A percentile compares a stretch with the other conserved stretches of the same genome.
phyloP scores from a whole-genome alignment of 768 basidiomycete genomes.

The Hygrophorus russula region DNA sequence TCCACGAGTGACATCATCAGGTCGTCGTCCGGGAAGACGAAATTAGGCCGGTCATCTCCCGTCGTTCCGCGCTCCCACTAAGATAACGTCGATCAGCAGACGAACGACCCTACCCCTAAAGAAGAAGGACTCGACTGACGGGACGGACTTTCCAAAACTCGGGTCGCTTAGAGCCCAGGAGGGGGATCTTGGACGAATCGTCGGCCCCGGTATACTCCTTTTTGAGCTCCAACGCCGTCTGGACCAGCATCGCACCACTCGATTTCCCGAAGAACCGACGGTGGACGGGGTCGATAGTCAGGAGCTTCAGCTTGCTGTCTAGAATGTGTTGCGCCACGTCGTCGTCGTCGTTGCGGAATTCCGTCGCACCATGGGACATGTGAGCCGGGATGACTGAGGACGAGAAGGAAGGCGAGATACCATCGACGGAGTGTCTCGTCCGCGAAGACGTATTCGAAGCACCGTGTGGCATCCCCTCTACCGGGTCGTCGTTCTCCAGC shows the following conservation, averaged over 20 bases:
- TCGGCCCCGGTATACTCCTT: constrained; percentile 33
- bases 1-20: constrained; percentile 46
- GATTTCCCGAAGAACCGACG: constrained; percentile 40
- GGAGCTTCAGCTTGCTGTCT: constrained; percentile 20
- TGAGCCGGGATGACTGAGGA: background rate
- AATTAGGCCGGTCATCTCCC: constrained; percentile 16
- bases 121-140: constrained; percentile 18
- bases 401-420: too few species aligned
- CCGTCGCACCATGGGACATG: too few species aligned
- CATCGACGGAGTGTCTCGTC: too few species aligned
- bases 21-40: constrained; percentile 40
- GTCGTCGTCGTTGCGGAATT: constrained; percentile 18
- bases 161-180: constrained; percentile 22
- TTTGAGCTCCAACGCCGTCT: constrained; percentile 47
- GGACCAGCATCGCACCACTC: constrained; percentile 40
- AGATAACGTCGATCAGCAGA: background rate
- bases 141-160: constrained; percentile 41
- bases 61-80: constrained; percentile 23
- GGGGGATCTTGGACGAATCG: constrained; percentile 11
- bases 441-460: too few species aligned
- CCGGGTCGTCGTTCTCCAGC: too few species aligned
- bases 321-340: constrained; percentile 17
- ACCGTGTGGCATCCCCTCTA: too few species aligned
- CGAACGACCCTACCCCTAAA: too few species aligned
- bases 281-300: constrained; percentile 26